Percentiles rank a stretch among this genome's conserved stretches.
Evolutionary conservation across 2,329 filamentous ascomycete species (phyloP).

Genomic region (Colletotrichum incanum): DNA sequence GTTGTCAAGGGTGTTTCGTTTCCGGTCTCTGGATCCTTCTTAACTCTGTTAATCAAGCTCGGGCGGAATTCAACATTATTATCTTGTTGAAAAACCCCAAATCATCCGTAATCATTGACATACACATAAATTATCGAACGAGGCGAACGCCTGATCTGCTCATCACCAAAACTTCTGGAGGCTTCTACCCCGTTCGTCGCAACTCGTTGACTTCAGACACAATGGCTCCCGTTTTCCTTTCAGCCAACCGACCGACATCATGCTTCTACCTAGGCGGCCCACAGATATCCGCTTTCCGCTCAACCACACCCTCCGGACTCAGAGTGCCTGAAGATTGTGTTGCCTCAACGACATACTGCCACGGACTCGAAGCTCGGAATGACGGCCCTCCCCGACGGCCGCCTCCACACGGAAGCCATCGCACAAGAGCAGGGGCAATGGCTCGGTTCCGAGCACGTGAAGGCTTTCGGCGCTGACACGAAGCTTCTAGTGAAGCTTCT

Average conservation of each 20-base stretch:
- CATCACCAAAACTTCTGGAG: not conserved
- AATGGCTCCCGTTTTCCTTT: conserved; percentile 43
- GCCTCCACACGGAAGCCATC: conserved; percentile 42
- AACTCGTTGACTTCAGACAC: not conserved
- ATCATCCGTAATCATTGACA: no score
- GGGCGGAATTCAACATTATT: no score
- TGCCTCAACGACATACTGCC: conserved; percentile 45
- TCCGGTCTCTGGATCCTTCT: no score
- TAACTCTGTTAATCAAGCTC: no score
- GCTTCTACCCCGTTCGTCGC: not conserved
- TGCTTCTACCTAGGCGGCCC: conserved; percentile 44
- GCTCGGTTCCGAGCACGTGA: conserved; percentile 43
- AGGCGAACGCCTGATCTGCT: no score
- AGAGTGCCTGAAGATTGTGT: conserved; percentile 46
- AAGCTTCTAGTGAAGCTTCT: conserved; percentile 31
- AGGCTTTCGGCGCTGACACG: conserved; percentile 42
- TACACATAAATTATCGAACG: no score
- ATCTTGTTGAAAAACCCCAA: no score
- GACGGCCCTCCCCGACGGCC: conserved; percentile 41
- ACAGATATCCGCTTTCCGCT: conserved; percentile 42
- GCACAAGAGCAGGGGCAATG: conserved; percentile 40
- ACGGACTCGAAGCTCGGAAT: conserved; percentile 39
- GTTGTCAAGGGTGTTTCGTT: no score
- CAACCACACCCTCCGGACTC: conserved; percentile 17
- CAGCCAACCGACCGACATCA: conserved; percentile 35